Conservation (phyloP, 768 basidiomycete species). For the Nidula microcarpa region DNA sequence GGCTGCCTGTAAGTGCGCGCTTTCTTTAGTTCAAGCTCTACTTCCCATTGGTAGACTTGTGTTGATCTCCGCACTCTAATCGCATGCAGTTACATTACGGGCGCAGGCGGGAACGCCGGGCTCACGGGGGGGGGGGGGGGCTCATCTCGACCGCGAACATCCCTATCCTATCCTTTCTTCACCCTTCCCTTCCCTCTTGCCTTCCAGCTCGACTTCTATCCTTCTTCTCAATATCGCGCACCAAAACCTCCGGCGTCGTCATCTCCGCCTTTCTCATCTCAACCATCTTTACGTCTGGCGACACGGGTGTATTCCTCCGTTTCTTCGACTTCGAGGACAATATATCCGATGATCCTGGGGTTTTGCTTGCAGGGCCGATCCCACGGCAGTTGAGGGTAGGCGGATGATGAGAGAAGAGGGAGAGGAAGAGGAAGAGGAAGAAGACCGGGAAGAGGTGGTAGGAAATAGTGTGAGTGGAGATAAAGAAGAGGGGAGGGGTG, state of each 20-base stretch:
- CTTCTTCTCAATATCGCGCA: conserved; percentile 43
- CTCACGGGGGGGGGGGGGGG: conserved; percentile 53
- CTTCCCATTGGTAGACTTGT: conserved; percentile 26
- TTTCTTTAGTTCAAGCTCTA: too few species aligned
- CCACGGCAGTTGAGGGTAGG: conserved; percentile 26
- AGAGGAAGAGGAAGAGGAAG: background rate
- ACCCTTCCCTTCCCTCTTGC: background rate
- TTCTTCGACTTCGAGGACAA: conserved; percentile 73
- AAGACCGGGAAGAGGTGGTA: background rate
- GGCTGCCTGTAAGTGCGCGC: conserved; percentile 18
- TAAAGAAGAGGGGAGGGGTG: background rate
- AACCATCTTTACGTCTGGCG: conserved; percentile 77
- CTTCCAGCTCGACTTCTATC: conserved; percentile 2
- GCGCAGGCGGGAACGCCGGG: conserved; percentile 74
- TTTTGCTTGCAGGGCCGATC: conserved; percentile 65
- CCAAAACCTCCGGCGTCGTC: conserved; percentile 72
- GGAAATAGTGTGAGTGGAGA: background rate
- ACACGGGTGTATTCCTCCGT: conserved; percentile 74
- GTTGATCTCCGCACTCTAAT: conserved; percentile 49
- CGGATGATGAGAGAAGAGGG: background rate
- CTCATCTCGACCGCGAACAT: conserved; percentile 82
- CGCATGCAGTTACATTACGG: conserved; percentile 67
- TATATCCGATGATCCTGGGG: conserved; percentile 75
- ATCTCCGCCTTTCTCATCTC: conserved; percentile 90
- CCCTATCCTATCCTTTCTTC: background rate